Evolutionary conservation across 2,329 filamentous ascomycete genomes (phyloP).

Genomic region (Coleophoma cylindrospora): DNA sequence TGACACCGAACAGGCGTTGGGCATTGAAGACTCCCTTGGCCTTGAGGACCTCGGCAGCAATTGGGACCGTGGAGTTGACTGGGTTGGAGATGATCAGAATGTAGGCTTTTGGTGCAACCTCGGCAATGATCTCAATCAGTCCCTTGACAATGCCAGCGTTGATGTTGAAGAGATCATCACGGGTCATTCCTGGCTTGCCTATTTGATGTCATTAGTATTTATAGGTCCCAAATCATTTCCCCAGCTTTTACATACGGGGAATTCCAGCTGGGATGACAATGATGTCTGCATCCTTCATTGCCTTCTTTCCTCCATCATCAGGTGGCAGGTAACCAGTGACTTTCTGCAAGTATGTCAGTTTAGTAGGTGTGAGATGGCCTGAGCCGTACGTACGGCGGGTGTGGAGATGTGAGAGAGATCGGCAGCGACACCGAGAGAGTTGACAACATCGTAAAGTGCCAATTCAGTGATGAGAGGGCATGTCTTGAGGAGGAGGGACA

Average conservation of each 20-base stretch:
- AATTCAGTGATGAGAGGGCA: slow-evolving; percentile 86
- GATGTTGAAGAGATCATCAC: slow-evolving; percentile 99
- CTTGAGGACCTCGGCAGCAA: slow-evolving; percentile 96
- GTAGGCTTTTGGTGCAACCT: slow-evolving; percentile 87
- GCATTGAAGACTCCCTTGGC: slow-evolving; percentile 88
- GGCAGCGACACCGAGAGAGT: slow-evolving; percentile 91
- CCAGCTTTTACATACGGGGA: slow-evolving; percentile 64
- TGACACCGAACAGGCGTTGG: slow-evolving; percentile 96
- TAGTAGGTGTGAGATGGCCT: too few species aligned
- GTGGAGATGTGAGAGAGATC: slow-evolving; percentile 98
- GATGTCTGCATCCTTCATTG: slow-evolving; percentile 89
- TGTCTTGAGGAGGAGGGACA: slow-evolving; percentile 94
- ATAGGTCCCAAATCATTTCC: background rate
- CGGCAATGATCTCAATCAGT: slow-evolving; percentile 80
- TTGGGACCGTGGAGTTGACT: slow-evolving; percentile 98
- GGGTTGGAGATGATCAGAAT: slow-evolving; percentile 98
- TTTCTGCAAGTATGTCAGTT: slow-evolving; percentile 48
- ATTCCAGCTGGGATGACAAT: slow-evolving; percentile 97
- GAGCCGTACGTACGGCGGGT: slow-evolving; percentile 59
- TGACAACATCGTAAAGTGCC: slow-evolving; percentile 98
- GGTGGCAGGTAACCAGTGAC: slow-evolving; percentile 83
- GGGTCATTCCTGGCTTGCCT: slow-evolving; percentile 99
- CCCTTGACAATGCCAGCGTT: slow-evolving; percentile 97
- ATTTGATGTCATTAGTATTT: slow-evolving; percentile 12
- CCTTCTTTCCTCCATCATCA: slow-evolving; percentile 78